Evolutionary conservation across 2,329 filamentous ascomycete species (phyloP).

Genomic region (Phyllosticta citrichinensis): DNA sequence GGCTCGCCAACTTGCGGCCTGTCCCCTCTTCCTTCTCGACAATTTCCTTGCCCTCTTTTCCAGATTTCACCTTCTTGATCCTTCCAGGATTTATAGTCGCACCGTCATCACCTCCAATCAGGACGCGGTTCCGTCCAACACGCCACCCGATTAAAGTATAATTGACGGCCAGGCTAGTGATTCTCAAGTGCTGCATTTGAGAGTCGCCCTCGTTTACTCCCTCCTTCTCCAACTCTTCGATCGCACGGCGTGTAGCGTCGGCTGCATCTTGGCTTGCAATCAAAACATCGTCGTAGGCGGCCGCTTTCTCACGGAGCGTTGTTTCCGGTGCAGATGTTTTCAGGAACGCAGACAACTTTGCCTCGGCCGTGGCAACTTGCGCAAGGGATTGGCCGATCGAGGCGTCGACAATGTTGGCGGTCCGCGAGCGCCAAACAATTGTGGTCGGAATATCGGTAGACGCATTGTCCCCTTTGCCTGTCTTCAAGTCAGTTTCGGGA

Average conservation of each 20-base stretch:
- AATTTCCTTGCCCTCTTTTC: slow-evolving; percentile 34
- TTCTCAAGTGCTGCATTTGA: slow-evolving; percentile 84
- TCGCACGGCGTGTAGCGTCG: slow-evolving; percentile 85
- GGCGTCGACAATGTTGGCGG: slow-evolving; percentile 84
- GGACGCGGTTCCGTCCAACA: slow-evolving; percentile 80
- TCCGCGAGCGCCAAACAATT: slow-evolving; percentile 76
- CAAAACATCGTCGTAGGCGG: slow-evolving; percentile 83
- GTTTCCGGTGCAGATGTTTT: slow-evolving; percentile 31
- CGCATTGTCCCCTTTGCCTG: slow-evolving; percentile 26
- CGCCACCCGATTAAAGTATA: slow-evolving; percentile 93
- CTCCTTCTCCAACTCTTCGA: slow-evolving; percentile 79
- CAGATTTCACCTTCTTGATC: slow-evolving; percentile 36
- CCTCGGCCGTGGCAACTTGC: slow-evolving; percentile 49
- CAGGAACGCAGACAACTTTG: slow-evolving; percentile 39
- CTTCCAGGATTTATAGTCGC: slow-evolving; percentile 48
- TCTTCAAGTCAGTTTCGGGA: not conserved
- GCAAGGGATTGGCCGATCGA: slow-evolving; percentile 79
- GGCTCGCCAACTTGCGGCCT: slow-evolving; percentile 64
- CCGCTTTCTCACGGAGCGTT: slow-evolving; percentile 58
- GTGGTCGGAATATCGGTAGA: slow-evolving; percentile 52
- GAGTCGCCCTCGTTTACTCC: slow-evolving; percentile 73
- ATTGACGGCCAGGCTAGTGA: slow-evolving; percentile 86
- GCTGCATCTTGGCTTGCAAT: slow-evolving; percentile 87
- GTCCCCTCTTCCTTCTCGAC: slow-evolving; percentile 52
- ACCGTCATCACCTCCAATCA: slow-evolving; percentile 77